Base-by-base conservation (phyloP, 1,139 yeast species). In the Sugiyamaella pinicola region DNA sequence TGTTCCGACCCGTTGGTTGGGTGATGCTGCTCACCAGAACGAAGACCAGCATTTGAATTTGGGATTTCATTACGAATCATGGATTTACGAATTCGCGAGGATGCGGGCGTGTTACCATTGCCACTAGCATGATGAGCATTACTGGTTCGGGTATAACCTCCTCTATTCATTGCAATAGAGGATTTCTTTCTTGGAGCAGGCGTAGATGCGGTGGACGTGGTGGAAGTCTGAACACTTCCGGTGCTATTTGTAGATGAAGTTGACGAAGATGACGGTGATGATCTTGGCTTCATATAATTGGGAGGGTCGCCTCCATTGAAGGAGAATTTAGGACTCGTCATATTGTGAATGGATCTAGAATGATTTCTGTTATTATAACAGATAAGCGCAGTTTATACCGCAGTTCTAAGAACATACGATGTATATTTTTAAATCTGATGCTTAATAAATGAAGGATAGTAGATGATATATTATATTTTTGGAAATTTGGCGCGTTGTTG, bases 1-100 rank as follows among this genome's bases (percentile, higher is more conserved):
- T 72, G 46, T 73, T 74, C 51, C 73, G 46, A 17, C 9, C 2
- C 26, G n/a, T 12, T 29, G 6, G 8, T 17, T 3, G 18, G 26
- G 17, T 38, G 22, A n/a, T n/a, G 5, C 28, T 26, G 31, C 9
- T 26, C 31, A n/a, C 42, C 40, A 3, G 38, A 8, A 8, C 39
- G 31, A 19, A 35, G 9, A 3, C 21, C 33, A 33, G 22, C 33
- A 43, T 43, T 43, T 21, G 47, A 33, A 10, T 42, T 42, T 15
- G 47, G 47, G n/a, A 43, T 17, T 12, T 34, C 39, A 8, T 43
- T 43, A 9, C 47, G 47, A 10, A 43, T 15, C 47, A 43, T 43
- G 10, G 47, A 43, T 21, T 43, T 43, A 8, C 47, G 38, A 21
- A 43, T 34, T 29, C 40, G 21, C 8, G 46, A 31, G 9, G 33